phyloP scores from a whole-genome alignment of 495 filamentous ascomycete genomes.

The Penicillium argentinense region DNA sequence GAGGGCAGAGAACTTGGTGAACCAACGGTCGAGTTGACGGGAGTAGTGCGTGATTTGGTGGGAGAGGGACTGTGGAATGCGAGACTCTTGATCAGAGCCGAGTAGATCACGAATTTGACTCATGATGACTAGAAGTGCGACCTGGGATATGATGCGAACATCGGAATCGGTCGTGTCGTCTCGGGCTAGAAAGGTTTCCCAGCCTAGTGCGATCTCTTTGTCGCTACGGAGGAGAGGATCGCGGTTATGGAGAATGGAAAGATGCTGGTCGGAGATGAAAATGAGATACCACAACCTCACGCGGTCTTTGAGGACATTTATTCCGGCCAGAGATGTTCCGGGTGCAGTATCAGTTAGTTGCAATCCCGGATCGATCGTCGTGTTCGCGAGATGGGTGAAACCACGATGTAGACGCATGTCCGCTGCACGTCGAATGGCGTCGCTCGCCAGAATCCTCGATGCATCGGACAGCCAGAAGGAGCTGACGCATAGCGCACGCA shows the following conservation, averaged over 20 bases:
- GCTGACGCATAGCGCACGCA: slow-evolving; percentile 41
- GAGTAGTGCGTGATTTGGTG: slow-evolving; percentile 36
- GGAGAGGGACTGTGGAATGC: slow-evolving; percentile 30
- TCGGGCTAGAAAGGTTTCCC: slow-evolving; percentile 33
- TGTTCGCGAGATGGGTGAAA: slow-evolving; percentile 18
- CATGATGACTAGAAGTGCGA: slow-evolving; percentile 39
- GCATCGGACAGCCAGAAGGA: slow-evolving; percentile 47
- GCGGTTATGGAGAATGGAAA: slow-evolving; percentile 45
- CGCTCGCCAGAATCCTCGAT: slow-evolving; percentile 40
- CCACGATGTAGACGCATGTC: slow-evolving; percentile 42
- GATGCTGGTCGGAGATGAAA: slow-evolving; percentile 48
- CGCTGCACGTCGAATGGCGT: slow-evolving; percentile 44
- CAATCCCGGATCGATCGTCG: slow-evolving; percentile 12
- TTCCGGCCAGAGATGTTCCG: neutral
- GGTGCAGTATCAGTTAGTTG: neutral
- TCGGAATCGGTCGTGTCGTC: slow-evolving; percentile 35
- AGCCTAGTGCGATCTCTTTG: slow-evolving; percentile 31
- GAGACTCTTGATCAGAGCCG: slow-evolving; percentile 33
- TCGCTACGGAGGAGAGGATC: slow-evolving; percentile 42
- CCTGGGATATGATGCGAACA: slow-evolving; percentile 36
- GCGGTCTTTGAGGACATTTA: slow-evolving; percentile 28
- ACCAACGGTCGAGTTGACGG: slow-evolving; percentile 41
- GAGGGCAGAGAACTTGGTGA: slow-evolving; percentile 31
- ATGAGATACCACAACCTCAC: slow-evolving; percentile 43
- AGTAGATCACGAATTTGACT: slow-evolving; percentile 39